A percentile compares a stretch with the other conserved stretches of the same genome.
Evolutionary conservation across 2,329 filamentous ascomycete genomes (phyloP).

Genomic region (Tolypocladium endophyticum): DNA sequence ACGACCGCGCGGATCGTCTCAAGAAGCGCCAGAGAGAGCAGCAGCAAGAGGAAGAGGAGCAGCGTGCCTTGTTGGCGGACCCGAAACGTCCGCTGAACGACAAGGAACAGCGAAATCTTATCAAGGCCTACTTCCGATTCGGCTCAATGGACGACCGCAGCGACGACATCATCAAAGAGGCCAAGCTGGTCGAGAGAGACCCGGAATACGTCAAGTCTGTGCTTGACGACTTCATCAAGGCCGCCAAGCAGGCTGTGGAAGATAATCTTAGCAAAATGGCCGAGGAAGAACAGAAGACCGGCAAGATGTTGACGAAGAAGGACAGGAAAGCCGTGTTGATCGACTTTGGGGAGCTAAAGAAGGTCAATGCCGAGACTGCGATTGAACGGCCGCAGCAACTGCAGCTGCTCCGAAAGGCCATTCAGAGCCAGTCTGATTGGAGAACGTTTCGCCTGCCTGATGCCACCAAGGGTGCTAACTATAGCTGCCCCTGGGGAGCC

Average conservation of each 20-base stretch:
- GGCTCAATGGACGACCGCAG: conserved; percentile 82
- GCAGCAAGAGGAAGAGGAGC: conserved; percentile 60
- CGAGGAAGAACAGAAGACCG: conserved; percentile 70
- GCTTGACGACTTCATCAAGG: conserved; percentile 60
- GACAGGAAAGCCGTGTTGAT: conserved; percentile 96
- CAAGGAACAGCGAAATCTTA: conserved; percentile 86
- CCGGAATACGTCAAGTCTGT: conserved; percentile 66
- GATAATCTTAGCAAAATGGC: conserved; percentile 62
- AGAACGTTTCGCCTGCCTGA: conserved; percentile 78
- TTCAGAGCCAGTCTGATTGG: conserved; percentile 57
- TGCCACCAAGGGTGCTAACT: conserved; percentile 84
- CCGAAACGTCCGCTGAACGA: conserved; percentile 84
- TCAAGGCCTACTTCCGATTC: conserved; percentile 82
- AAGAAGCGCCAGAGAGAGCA: conserved; percentile 58
- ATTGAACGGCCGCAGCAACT: conserved; percentile 86
- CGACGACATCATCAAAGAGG: conserved; percentile 79
- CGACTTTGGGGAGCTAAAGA: conserved; percentile 85
- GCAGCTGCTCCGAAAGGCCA: conserved; percentile 67
- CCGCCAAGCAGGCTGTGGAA: conserved; percentile 48
- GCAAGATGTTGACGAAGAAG: conserved; percentile 85
- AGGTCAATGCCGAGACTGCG: conserved; percentile 91
- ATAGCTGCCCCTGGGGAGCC: conserved; percentile 84
- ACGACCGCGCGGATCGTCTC: conserved; percentile 54
- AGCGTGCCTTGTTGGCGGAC: conserved; percentile 64
- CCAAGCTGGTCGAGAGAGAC: conserved; percentile 75